Evolutionary conservation across 805 yeast species (phyloP).

Genomic region (Barnettozyma salicaria): DNA sequence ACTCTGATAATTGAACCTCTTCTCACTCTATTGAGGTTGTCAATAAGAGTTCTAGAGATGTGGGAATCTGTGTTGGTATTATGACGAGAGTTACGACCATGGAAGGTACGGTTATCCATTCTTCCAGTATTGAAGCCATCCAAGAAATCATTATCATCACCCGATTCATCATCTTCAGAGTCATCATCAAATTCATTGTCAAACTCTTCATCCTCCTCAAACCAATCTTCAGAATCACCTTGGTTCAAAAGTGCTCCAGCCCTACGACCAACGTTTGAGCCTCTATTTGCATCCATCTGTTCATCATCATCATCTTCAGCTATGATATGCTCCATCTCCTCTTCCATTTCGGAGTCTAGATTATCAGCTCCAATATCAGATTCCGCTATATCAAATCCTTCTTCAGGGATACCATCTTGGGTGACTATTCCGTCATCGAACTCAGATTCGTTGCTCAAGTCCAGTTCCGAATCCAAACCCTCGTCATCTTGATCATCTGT

Average conservation of each 20-base stretch:
- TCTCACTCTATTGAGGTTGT: background rate
- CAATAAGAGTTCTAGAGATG: background rate
- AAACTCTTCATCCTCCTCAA: slow-evolving; percentile 11
- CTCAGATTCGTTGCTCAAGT: too few relatives aligned
- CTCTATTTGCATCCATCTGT: too few relatives aligned
- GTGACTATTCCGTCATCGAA: slow-evolving; percentile 27
- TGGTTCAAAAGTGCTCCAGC: background rate
- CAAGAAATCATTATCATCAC: slow-evolving; percentile 1
- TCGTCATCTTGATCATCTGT: slow-evolving; percentile 12
- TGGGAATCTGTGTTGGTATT: background rate
- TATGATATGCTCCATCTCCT: slow-evolving; percentile 9
- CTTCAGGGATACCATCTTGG: slow-evolving; percentile 17
- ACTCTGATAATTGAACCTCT: too few relatives aligned
- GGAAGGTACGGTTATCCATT: slow-evolving; percentile 1
- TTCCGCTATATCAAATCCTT: slow-evolving; percentile 10
- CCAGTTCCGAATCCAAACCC: too few relatives aligned
- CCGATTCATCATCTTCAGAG: slow-evolving; percentile 23
- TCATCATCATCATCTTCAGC: slow-evolving; percentile 4
- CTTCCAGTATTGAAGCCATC: background rate
- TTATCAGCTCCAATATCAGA: slow-evolving; percentile 12
- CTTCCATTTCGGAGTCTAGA: slow-evolving; percentile 11
- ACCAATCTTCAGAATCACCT: slow-evolving; percentile 16
- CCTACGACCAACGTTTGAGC: background rate
- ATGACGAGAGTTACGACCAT: slow-evolving; percentile 3
- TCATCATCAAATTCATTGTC: slow-evolving; percentile 10